phyloP scores from a whole-genome alignment of 1,284 basidiomycete species.

The Tilletia setariae region DNA sequence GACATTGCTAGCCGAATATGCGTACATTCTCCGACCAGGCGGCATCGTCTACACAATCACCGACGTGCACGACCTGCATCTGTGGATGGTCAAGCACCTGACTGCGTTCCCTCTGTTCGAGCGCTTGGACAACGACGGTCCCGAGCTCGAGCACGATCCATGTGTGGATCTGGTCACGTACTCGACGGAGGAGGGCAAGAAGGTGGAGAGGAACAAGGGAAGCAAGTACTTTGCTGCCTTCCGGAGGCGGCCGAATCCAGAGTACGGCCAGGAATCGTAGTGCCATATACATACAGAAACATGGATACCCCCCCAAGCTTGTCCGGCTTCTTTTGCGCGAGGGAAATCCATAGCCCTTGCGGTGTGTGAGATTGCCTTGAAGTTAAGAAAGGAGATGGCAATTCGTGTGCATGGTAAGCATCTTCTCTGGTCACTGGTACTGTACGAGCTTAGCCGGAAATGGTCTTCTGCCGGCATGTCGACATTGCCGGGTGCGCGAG shows the following conservation, averaged over 20 bases:
- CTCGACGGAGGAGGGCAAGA: constrained; percentile 85
- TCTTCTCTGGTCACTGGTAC: too few species aligned
- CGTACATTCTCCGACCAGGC: constrained; percentile 82
- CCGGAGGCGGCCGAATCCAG: constrained; percentile 53
- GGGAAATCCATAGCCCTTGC: background rate
- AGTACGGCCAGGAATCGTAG: constrained; percentile 25
- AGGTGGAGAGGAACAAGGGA: constrained; percentile 87
- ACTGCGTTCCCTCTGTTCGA: constrained; percentile 82
- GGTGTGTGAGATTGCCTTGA: background rate
- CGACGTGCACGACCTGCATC: constrained; percentile 87
- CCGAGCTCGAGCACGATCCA: constrained; percentile 58
- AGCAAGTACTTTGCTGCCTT: constrained; percentile 86
- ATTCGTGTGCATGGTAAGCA: too few species aligned
- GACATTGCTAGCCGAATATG: constrained; percentile 85
- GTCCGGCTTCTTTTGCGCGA: too few species aligned
- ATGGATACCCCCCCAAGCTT: background rate
- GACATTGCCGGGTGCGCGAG: background rate
- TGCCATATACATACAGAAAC: background rate
- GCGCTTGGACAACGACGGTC: constrained; percentile 67
- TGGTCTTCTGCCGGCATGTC: background rate
- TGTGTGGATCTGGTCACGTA: constrained; percentile 47
- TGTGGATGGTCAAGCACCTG: constrained; percentile 92
- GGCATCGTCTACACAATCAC: constrained; percentile 97
- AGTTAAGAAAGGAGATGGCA: background rate
- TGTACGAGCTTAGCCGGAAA: too few species aligned